Base-by-base conservation (phyloP, 225 moss, liverwort and hornwort genomes). In the Straminergon stramineum region DNA sequence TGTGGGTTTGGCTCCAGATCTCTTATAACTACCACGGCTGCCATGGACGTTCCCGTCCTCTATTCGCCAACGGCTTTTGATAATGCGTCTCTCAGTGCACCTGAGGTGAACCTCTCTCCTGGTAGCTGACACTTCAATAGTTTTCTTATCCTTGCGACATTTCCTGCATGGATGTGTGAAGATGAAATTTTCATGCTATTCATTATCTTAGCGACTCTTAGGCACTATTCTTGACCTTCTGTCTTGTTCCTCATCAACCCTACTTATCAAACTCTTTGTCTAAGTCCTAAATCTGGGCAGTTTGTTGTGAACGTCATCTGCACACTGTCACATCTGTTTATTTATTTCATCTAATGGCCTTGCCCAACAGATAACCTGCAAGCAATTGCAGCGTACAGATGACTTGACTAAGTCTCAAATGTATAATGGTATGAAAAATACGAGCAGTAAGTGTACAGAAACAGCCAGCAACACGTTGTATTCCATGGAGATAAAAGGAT, bases 11-110 rank as follows among this genome's bases (percentile, higher is more conserved):
- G 24, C 80, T 64, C 68, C 95, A 99, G 99, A 88, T 95, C 92
- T 90, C 90, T 99, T 37, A 92, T 97, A 85, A 90, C 87, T 74
- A 93, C 93, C 48, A 90, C 92, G 84, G 95, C 93, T 94, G 92
- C 92, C 28, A 92, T 91, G 91, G 97, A 97, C 85, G 93, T 97
- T 89, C 99, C 99, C 78, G 91, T 96, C 55, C 94, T 99, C 24
- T 97, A 96, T 91, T 96, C 99, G n/a, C 94, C 96, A 39, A 95
- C 95, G 39, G 91, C 93, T 85, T 99, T 99, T 78, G 94, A 96
- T 75, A 92, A 95, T 85, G 97, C 97, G 71, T 95, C 94, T 75
- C 91, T 99, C 58, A 93, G 81, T 77, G 93, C 89, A 39, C 99
- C 99, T 66, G 96, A 99, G 99, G 99, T 99, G 87, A 73, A n/a